Percentiles rank a stretch among this genome's conserved stretches.
phyloP scores from a whole-genome alignment of 495 filamentous ascomycete species.

The Tuber borchii region DNA sequence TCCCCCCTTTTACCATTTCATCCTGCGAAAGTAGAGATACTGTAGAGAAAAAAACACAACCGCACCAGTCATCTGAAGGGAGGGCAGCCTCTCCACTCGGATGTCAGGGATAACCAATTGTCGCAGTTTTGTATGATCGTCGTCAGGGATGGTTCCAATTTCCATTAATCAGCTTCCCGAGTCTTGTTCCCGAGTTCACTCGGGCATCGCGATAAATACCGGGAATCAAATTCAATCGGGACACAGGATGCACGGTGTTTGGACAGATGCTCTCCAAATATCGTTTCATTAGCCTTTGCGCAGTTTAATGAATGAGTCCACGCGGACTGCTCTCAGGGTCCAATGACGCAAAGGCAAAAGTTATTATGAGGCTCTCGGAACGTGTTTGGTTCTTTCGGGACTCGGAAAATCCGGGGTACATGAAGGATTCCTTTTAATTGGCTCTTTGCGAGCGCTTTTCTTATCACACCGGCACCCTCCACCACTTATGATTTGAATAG shows the following conservation, averaged over 20 bases:
- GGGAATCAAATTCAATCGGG: background rate
- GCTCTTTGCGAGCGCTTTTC: background rate
- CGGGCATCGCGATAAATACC: background rate
- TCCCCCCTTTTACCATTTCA: background rate
- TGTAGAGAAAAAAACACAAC: background rate
- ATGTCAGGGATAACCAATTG: constrained; percentile 12
- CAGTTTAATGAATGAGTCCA: constrained; percentile 4
- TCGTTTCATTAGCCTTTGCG: constrained; percentile 12
- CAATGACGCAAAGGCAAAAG: constrained; percentile 29
- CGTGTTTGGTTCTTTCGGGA: background rate
- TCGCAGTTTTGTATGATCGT: constrained; percentile 29
- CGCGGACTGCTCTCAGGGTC: constrained; percentile 20
- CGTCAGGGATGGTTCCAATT: constrained; percentile 13
- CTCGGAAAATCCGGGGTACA: constrained; percentile 1
- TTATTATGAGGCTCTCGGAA: constrained; percentile 24
- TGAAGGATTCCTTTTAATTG: background rate
- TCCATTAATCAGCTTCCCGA: background rate
- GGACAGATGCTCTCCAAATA: background rate
- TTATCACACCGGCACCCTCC: background rate
- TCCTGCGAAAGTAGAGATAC: background rate
- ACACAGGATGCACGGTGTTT: background rate
- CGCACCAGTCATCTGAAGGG: constrained; percentile 15
- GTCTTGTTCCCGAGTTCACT: background rate
- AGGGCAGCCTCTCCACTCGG: constrained; percentile 6
- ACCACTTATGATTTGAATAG: background rate